Percentiles rank a stretch among this genome's conserved stretches.
Conservation (phyloP, 805 yeast genomes). For the Cyberlindnera mrakii region DNA sequence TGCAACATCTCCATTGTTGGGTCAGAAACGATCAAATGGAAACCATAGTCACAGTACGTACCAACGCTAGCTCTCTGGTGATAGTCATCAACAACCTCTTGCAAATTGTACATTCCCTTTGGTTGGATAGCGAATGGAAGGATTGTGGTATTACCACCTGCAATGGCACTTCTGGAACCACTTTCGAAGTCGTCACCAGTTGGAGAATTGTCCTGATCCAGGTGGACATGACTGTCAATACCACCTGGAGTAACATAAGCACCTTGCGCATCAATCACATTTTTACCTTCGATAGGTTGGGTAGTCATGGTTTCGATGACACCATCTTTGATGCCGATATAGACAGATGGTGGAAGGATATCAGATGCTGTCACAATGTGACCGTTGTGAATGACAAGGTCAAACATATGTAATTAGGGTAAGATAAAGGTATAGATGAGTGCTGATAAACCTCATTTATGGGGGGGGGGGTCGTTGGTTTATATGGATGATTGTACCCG, state of each 20-base stretch:
- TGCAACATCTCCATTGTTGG: conserved; percentile 26
- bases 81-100: conserved; percentile 28
- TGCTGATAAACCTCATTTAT: too few relatives aligned
- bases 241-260: conserved; percentile 47
- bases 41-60: conserved; percentile 41
- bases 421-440: too few relatives aligned
- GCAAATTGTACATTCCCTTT: conserved; percentile 24
- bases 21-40: conserved; percentile 38
- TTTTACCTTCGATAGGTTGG: conserved; percentile 17
- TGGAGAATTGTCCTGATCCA: conserved; percentile 36
- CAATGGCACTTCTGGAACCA: conserved; percentile 40
- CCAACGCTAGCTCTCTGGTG: conserved; percentile 25
- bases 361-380: conserved; percentile 27
- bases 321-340: conserved; percentile 36
- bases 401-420: conserved; percentile 1
- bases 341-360: conserved; percentile 29
- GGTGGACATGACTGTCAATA: conserved; percentile 44
- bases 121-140: conserved; percentile 42
- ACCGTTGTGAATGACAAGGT: conserved; percentile 28
- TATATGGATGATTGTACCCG: too few relatives aligned
- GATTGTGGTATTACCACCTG: conserved; percentile 46
- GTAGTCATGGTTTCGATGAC: conserved; percentile 31
- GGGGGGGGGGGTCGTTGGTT: too few relatives aligned
- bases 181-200: conserved; percentile 39
- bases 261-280: conserved; percentile 38